Percentiles rank a stretch among this genome's conserved stretches.
These are phyloP conservation scores for Aureobasidium lini DNA, from an alignment of 2,329 filamentous ascomycete genomes.

Conservation along the genomic window DNA sequence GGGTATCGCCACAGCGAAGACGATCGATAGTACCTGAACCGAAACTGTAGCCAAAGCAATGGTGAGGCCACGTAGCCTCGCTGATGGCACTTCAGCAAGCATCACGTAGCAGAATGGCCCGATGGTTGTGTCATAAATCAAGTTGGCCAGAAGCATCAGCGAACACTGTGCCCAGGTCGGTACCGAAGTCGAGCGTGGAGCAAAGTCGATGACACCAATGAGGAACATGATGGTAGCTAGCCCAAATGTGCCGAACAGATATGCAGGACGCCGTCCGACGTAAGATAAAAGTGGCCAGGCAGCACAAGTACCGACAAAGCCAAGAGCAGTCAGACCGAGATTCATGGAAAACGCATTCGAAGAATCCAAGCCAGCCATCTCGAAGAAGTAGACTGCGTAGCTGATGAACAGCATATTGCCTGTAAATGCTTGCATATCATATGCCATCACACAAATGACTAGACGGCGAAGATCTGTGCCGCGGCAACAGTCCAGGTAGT, in stretches of 20 bases:
- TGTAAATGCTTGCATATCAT: conserved; percentile 36
- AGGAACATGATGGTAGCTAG: conserved; percentile 26
- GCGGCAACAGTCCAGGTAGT: conserved; percentile 34
- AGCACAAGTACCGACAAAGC: conserved; percentile 34
- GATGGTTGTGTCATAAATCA: conserved; percentile 14
- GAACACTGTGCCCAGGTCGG: conserved; percentile 31
- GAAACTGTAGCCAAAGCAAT: conserved; percentile 17
- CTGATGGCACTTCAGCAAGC: conserved; percentile 15
- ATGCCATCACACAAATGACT: conserved; percentile 37
- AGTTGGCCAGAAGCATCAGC: conserved; percentile 8
- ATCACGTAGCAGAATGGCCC: conserved; percentile 17
- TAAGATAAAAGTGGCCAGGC: conserved; percentile 35
- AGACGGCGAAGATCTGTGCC: conserved; percentile 36
- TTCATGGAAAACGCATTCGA: conserved; percentile 35
- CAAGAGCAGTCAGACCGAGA: conserved; percentile 31
- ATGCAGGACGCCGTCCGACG: conserved; percentile 34
- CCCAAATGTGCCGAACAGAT: conserved; percentile 26
- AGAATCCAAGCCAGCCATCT: conserved; percentile 34
- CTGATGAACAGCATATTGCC: conserved; percentile 35
- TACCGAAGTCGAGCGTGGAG: conserved; percentile 28
- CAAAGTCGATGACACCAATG: conserved; percentile 31
- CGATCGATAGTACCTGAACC: conserved; percentile 15
- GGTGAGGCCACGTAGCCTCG: conserved; percentile 14
- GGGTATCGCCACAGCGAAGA: conserved; percentile 23
- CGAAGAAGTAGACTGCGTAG: conserved; percentile 43